A percentile compares a stretch with the other conserved stretches of the same genome.
Evolutionary conservation across 768 basidiomycete species (phyloP).

Genomic region (Suillus variegatus): DNA sequence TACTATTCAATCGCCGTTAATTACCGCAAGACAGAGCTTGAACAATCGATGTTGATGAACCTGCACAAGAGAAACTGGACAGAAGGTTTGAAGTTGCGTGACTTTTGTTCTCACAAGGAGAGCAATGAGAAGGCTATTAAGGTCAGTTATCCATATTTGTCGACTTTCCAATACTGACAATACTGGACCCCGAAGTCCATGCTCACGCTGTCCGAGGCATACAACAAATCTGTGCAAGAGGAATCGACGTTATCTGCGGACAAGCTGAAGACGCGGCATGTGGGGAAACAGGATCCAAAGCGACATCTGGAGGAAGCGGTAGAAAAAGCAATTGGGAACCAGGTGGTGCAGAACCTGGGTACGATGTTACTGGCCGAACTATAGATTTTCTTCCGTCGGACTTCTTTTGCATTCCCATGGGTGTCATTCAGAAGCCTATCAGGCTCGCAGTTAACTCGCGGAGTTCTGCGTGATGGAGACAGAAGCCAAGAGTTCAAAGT

Average conservation of each 20-base stretch:
- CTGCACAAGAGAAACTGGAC: slow-evolving; percentile 99
- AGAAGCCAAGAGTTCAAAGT: not conserved
- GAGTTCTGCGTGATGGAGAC: not conserved
- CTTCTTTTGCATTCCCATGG: slow-evolving; percentile 17
- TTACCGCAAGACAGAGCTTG: slow-evolving; percentile 97
- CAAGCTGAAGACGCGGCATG: slow-evolving; percentile 95
- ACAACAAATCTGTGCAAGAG: slow-evolving; percentile 98
- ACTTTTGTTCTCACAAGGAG: slow-evolving; percentile 88
- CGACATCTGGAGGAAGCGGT: slow-evolving; percentile 97
- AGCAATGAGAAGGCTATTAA: slow-evolving; percentile 93
- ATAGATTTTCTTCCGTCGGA: slow-evolving; percentile 37
- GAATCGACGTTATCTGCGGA: slow-evolving; percentile 93
- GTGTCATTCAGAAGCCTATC: not conserved
- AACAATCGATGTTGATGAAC: slow-evolving; percentile 99
- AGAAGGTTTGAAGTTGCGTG: slow-evolving; percentile 88
- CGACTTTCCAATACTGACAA: slow-evolving; percentile 20
- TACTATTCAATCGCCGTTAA: slow-evolving; percentile 98
- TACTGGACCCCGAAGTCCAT: slow-evolving; percentile 62
- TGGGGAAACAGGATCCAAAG: slow-evolving; percentile 98
- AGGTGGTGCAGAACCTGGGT: slow-evolving; percentile 93
- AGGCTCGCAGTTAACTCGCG: not conserved
- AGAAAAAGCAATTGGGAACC: slow-evolving; percentile 97
- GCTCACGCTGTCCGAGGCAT: slow-evolving; percentile 88
- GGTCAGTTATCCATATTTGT: slow-evolving; percentile 48
- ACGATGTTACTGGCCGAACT: slow-evolving; percentile 95